A percentile compares a stretch with the other conserved stretches of the same genome.
Evolutionary conservation across 2,329 filamentous ascomycete genomes (phyloP).

Genomic region (Cyclaneusma minus): DNA sequence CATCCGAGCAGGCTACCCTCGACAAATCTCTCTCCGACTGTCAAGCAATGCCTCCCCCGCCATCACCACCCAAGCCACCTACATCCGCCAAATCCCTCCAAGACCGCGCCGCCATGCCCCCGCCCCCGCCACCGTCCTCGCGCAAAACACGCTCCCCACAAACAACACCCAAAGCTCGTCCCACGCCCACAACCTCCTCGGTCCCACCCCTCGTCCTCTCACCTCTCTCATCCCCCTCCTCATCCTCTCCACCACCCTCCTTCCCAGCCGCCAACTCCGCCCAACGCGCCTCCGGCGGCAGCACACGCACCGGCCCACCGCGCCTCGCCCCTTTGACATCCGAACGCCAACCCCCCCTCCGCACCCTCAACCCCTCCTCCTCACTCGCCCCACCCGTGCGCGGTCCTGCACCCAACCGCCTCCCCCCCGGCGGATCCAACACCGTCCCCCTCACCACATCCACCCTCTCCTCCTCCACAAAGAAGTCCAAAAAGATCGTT

Average conservation of each 20-base stretch:
- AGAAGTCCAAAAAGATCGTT: constrained; percentile 54
- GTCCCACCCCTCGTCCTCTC: constrained; percentile 9
- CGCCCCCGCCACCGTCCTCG: constrained; percentile 12
- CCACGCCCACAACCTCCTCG: constrained; percentile 4
- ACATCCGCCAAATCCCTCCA: constrained; percentile 10
- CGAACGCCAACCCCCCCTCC: constrained; percentile 8
- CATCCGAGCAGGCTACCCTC: constrained; percentile 6
- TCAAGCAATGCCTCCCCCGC: constrained; percentile 10
- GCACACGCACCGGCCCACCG: constrained; percentile 6
- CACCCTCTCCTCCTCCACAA: constrained; percentile 31
- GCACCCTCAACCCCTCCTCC: constrained; percentile 5
- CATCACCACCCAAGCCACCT: constrained; percentile 12
- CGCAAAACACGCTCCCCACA: constrained; percentile 26
- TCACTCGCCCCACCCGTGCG: constrained; percentile 15
- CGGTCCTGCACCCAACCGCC: constrained; percentile 25
- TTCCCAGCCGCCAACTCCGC: constrained; percentile 37
- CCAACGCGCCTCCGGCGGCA: constrained; percentile 26
- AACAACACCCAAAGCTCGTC: constrained; percentile 33
- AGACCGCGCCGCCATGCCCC: constrained; percentile 24
- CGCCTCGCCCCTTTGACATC: constrained; percentile 8
- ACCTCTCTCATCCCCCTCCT: constrained; percentile 8
- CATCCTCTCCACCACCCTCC: constrained; percentile 16
- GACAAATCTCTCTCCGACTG: constrained; percentile 5
- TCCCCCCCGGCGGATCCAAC: constrained; percentile 18
- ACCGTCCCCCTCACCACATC: constrained; percentile 38